Conservation (phyloP, 371 early-diverging fungal species). For the Mucor saturninus region DNA sequence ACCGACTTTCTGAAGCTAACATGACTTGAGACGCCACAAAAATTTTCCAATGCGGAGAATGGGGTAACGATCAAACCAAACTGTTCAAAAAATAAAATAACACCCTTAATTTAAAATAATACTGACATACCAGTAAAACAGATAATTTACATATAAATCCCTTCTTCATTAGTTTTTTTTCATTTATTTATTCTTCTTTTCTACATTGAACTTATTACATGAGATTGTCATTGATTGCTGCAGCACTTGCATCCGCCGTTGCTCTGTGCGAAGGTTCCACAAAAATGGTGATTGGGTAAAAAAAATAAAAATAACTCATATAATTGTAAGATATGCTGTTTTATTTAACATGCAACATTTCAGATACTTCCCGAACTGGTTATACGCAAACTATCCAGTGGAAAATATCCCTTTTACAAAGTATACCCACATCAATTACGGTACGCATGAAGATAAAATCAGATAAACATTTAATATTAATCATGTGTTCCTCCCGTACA, state of each 20-base stretch:
- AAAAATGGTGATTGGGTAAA: conserved; percentile 44
- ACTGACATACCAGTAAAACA: conserved; percentile 20
- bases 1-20: conserved; percentile 1
- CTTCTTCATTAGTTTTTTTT: background rate
- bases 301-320: background rate
- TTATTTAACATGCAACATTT: conserved; percentile 1
- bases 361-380: conserved; percentile 69
- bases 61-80: background rate
- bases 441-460: conserved; percentile 21
- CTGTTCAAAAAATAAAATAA: background rate
- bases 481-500: background rate
- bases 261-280: conserved; percentile 32
- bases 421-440: conserved; percentile 71
- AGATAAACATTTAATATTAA: background rate
- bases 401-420: conserved; percentile 52
- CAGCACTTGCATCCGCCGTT: conserved; percentile 24
- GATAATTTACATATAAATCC: conserved; percentile 11
- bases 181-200: background rate
- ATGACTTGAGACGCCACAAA: conserved; percentile 13
- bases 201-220: conserved; percentile 5
- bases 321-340: background rate
- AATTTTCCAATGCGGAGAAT: conserved; percentile 9
- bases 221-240: conserved; percentile 30
- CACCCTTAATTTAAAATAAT: conserved; percentile 23
- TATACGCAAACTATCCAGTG: conserved; percentile 53